Conservation (phyloP, 257 asterid species). For the Solanum infundibuliforme region DNA sequence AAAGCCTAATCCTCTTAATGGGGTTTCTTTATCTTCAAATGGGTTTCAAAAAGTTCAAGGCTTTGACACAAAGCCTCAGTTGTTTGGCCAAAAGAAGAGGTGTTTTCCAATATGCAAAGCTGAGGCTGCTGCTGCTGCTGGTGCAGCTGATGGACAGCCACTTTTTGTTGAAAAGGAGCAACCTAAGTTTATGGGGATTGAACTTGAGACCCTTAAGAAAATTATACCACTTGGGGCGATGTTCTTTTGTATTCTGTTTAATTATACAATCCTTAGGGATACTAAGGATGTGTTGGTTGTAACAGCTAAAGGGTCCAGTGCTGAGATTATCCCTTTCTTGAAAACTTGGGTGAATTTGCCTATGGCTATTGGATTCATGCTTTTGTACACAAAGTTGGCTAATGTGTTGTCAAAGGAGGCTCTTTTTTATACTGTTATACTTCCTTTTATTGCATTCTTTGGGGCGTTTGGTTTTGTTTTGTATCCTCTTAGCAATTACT, state of each 20-base stretch:
- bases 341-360: constrained; percentile 99
- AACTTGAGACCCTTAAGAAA: constrained; percentile 65
- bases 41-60: constrained; percentile 41
- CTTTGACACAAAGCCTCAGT: constrained; percentile 31
- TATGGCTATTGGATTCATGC: constrained; percentile 95
- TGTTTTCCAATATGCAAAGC: constrained; percentile 34
- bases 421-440: constrained; percentile 67
- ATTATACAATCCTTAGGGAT: constrained; percentile 87
- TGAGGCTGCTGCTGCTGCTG: constrained; percentile 56
- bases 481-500: constrained; percentile 73
- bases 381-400: constrained; percentile 73
- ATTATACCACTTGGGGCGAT: constrained; percentile 86
- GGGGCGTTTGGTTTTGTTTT: constrained; percentile 95
- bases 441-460: constrained; percentile 87
- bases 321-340: constrained; percentile 95
- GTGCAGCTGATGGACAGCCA: constrained; percentile 45
- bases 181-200: constrained; percentile 73
- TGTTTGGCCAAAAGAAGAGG: constrained; percentile 23
- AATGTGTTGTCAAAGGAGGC: constrained; percentile 88
- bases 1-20: constrained; percentile 24
- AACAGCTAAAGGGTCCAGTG: constrained; percentile 95
- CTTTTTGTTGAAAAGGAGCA: constrained; percentile 35
- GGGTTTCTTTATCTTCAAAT: constrained; percentile 20
- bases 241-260: constrained; percentile 90
- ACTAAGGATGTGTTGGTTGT: constrained; percentile 97